Evolutionary conservation across 805 yeast species (phyloP).

Genomic region (Suhomyces emberorum): DNA sequence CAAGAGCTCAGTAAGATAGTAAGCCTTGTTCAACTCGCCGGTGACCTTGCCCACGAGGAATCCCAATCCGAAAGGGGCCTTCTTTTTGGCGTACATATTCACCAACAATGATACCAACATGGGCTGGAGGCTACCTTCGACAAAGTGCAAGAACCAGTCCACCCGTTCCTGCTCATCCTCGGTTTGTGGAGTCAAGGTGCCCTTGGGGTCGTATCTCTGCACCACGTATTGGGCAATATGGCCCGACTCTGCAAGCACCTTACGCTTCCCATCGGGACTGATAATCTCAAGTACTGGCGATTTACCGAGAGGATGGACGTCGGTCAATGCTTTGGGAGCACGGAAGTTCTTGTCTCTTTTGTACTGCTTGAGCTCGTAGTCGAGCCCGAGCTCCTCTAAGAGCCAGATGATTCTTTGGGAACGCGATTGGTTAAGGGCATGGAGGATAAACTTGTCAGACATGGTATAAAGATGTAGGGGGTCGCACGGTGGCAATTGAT

Average conservation of each 20-base stretch:
- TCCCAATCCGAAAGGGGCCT: conserved; percentile 27
- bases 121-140: conserved; percentile 25
- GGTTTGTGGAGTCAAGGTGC: conserved; percentile 24
- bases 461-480: not conserved
- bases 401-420: conserved; percentile 38
- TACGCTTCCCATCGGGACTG: conserved; percentile 14
- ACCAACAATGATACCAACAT: conserved; percentile 22
- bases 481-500: too few species aligned
- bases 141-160: conserved; percentile 23
- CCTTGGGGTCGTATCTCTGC: conserved; percentile 42
- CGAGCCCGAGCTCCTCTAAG: conserved; percentile 31
- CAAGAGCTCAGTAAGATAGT: conserved; percentile 22
- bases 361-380: conserved; percentile 32
- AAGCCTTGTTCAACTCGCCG: conserved; percentile 21
- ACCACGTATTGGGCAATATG: conserved; percentile 53
- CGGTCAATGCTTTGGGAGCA: conserved; percentile 32
- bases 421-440: conserved; percentile 32
- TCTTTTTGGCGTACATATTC: conserved; percentile 19
- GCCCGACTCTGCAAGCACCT: conserved; percentile 52
- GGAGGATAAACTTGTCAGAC: conserved; percentile 16
- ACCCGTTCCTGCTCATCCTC: conserved; percentile 37
- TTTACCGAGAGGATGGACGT: conserved; percentile 37
- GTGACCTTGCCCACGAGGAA: conserved; percentile 21
- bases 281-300: conserved; percentile 32
- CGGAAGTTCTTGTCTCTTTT: conserved; percentile 20